Base-by-base conservation (phyloP, 805 yeast species). In the Kuraishia hungarica region DNA sequence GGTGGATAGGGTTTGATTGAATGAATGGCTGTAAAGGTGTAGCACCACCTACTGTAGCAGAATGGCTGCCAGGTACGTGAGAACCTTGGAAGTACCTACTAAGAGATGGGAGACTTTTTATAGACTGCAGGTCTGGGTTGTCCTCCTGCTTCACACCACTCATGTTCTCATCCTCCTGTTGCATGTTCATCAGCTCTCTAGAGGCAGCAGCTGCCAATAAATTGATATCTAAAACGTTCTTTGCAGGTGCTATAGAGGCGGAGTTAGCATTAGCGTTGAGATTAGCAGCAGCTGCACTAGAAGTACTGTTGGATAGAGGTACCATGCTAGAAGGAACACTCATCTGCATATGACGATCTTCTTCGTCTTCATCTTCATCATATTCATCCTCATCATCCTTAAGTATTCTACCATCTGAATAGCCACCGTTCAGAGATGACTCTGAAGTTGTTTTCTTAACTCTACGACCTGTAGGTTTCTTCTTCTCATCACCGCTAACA, bases 161-260 rank as follows among this genome's bases (percentile, higher is more conserved):
- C 24, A 19, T 22, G 23, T 46, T 59, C 22, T 53, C 52, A 48
- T 63, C 59, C 56, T 61, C 64, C 39, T 63, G 57, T 58, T 74
- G 74, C 57, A 80, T 59, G 56, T 72, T 71, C 54, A 72, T 72
- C 55, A 80, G 69, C 63, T 80, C 84, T 62, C 79, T 81, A 2
- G 81, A 72, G 2, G 84, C 84, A 5, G 83, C 83, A 13, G 77
- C 68, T 5, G 83, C 84, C 51, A 80, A 65, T 2, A 79, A 67
- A 62, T 80, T 81, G 52, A 80, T 80, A 60, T 77, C 78, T 66
- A 73, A 55, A 23, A 60, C 56, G 1, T 68, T 63, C 35, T 35
- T 23, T 10, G 48, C 39, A 19, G 28, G 46, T 11, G 50, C 22
- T 19, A n/a, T 49, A 22, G 51, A 52, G 29, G 22, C 23, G 48